Evolutionary conservation across 768 basidiomycete genomes (phyloP), one percentile per base, ranked within the genome.

Genomic region (Russula vinacea): DNA sequence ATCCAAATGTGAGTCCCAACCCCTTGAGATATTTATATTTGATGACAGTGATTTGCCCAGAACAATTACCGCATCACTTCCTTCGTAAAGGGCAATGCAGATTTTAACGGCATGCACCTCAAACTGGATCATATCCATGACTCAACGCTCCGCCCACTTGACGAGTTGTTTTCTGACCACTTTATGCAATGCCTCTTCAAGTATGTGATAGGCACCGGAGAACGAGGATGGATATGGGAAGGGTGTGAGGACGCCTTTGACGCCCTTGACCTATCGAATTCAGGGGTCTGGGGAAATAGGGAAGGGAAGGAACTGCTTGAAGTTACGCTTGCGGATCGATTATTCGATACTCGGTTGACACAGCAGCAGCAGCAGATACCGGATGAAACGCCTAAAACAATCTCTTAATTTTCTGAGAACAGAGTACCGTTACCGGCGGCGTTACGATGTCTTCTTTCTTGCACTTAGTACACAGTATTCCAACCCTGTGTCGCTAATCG

Each of bases 101-200:
- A 56, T 40, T n/a, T 50, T 5, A 56, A 56, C 4, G 47, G 47
- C 26, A 1, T 9, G 5, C n/a, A 17, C 26, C 61, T 62, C 32
- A 35, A 42, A 29, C 45, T 56, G 26, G 54, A 39, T 32, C 60
- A 62, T 49, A 62, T 60, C 8, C 32, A 19, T 14, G 52, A 60
- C 5, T 17, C 60, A n/a, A 53, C 42, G 24, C 29, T 60, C 53
- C 51, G 52, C 32, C 60, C 60, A 8, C 60, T 60, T 11, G 60
- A 54, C 10, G 60, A 60, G 22, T 39, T 60, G 16, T 35, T 60
- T 32, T 54, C 16, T 9, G 52, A 60, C 17, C 42, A 54, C 10
- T 54, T 60, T 19, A 54, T 44, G 40, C 52, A 54, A 2, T 40
- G 60, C 9, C 2, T 60, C 3, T 44, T 33, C 40, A 60, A 53